Evolutionary conservation across 208 protist genomes (phyloP).

Genomic region (Naegleria fowleri): DNA sequence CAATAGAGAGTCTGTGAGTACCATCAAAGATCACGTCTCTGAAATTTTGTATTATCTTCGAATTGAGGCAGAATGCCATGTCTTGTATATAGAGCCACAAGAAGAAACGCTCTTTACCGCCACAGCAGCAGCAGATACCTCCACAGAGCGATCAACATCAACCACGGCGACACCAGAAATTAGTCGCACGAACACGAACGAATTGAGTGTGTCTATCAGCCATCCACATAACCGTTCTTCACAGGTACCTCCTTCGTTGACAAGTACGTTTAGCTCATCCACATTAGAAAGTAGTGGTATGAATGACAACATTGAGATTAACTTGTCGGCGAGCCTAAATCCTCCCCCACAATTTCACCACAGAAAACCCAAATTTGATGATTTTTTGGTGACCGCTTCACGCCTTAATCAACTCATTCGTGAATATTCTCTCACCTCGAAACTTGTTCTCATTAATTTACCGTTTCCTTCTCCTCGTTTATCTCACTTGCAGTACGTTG

Average conservation of each 20-base stretch:
- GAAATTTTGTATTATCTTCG: not conserved
- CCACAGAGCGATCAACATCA: not conserved
- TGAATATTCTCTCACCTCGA: not conserved
- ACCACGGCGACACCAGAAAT: not conserved
- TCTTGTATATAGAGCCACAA: not conserved
- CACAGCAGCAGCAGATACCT: not conserved
- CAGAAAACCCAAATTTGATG: not conserved
- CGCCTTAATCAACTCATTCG: not conserved
- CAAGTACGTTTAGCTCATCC: not conserved
- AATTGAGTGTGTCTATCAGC: not conserved
- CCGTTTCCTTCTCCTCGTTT: not conserved
- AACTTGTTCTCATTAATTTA: not conserved
- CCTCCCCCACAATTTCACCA: not conserved
- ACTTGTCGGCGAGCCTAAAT: not conserved
- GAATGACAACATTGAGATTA: not conserved
- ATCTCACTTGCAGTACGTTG: not conserved
- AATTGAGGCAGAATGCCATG: not conserved
- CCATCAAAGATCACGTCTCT: constrained; percentile 30
- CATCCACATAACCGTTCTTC: not conserved
- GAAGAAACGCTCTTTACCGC: not conserved
- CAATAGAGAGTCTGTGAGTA: not conserved
- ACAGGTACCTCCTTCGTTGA: not conserved
- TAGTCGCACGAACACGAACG: not conserved
- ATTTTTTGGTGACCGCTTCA: not conserved
- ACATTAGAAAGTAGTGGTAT: not conserved